Evolutionary conservation across 306 rosid genomes (phyloP), one percentile per base, ranked within the genome.

Genomic region (Hippophae tibetana): DNA sequence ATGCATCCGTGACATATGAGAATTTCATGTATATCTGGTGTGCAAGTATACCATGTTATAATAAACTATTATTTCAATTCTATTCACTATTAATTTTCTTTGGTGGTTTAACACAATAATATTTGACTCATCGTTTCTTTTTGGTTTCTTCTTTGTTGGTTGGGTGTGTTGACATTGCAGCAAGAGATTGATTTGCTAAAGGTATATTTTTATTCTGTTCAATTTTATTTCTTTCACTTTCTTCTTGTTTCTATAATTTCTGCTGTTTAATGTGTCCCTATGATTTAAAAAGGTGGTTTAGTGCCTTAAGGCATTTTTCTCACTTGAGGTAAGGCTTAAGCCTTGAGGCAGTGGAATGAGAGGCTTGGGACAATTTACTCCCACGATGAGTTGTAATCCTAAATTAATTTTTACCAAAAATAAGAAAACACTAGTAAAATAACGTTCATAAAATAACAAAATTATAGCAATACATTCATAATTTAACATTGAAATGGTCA

Each of bases 161-260:
- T 61, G 78, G 81, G 70, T 54, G 68, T 66, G 18, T 66, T 61
- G 56, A 66, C 66, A 55, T 69, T 66, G 60, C 73, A 93, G 97
- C 99, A 93, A 88, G 99, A 93, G 90, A 93, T 93, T 67, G 99
- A 93, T 79, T 79, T 93, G 64, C 78, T 93, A 26, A 88, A 93
- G 99, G 99, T 93, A 81, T 58, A 45, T 67, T 51, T 72, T 55
- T 61, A 52, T 52, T 69, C 70, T 53, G 27, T 57, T 43, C 69
- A 53, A 68, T 52, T 53, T 47, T 54, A 25, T 51, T 14, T 60
- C 27, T 57, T 43, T 69, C 47, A 74, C 47, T 42, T 56, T 61
- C 31, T 46, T 42, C 31, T 56, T 69, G 9, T 48, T 62, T 57
- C 52, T 65, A 7, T 42, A 57, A 53, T 72, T 53, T 61, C 43